Percentiles rank a stretch among this genome's conserved stretches.
These are phyloP conservation scores for Pleurotus tuber-regium DNA, from an alignment of 768 basidiomycete species.

Conservation along the genomic window DNA sequence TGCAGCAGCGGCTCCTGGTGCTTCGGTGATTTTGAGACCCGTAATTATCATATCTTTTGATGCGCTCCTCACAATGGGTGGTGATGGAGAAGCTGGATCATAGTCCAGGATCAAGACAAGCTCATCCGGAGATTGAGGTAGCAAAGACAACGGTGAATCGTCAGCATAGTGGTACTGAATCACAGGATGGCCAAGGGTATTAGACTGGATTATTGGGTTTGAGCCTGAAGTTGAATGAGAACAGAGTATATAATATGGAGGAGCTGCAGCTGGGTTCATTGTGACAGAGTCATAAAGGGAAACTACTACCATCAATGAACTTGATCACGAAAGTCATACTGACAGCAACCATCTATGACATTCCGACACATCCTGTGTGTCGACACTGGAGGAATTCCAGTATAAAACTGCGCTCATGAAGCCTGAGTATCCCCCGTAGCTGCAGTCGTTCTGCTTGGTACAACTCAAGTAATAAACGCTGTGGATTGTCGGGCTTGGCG, in stretches of 20 bases:
- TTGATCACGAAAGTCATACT: too few species aligned
- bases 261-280: slow-evolving; percentile 13
- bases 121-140: slow-evolving; percentile 60
- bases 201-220: slow-evolving; percentile 32
- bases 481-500: not conserved
- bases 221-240: slow-evolving; percentile 46
- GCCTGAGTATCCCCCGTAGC: too few species aligned
- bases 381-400: too few species aligned
- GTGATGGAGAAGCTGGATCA: slow-evolving; percentile 39
- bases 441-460: too few species aligned
- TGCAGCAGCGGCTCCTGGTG: slow-evolving; percentile 64
- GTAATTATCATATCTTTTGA: slow-evolving; percentile 47
- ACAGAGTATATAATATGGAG: slow-evolving; percentile 70
- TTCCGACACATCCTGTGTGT: too few species aligned
- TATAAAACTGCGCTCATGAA: too few species aligned
- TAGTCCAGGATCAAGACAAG: slow-evolving; percentile 76
- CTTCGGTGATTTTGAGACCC: slow-evolving; percentile 65
- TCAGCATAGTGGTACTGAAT: slow-evolving; percentile 85
- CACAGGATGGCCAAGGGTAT: slow-evolving; percentile 60
- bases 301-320: not conserved
- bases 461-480: too few species aligned
- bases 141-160: slow-evolving; percentile 64
- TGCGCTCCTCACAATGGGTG: slow-evolving; percentile 53
- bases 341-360: too few species aligned
- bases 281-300: slow-evolving; percentile 3